Conservation (phyloP, 202 grass and related monocot genomes). For the Elaeis oleifera region DNA sequence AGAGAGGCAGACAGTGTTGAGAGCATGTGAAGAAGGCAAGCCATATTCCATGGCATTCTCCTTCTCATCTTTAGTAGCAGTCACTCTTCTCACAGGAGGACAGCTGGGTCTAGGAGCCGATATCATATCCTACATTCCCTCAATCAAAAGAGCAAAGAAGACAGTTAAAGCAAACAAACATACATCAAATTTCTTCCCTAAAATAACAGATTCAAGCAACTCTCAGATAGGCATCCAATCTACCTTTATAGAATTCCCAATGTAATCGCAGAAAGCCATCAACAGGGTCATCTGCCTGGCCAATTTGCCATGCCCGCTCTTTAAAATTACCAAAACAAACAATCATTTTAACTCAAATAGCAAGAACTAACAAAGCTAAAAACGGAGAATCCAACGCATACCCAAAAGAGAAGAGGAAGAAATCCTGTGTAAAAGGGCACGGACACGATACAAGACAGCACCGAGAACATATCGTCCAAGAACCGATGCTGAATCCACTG, state of each 20-base stretch:
- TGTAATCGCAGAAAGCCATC: conserved; percentile 88
- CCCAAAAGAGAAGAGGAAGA: conserved; percentile 92
- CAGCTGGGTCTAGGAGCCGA: conserved; percentile 84
- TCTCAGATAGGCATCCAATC: neutral
- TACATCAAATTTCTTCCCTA: too few species aligned
- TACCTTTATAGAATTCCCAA: conserved; percentile 84
- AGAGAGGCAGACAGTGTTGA: conserved; percentile 82
- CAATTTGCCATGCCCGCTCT: conserved; percentile 83
- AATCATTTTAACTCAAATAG: neutral
- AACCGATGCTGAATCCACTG: conserved; percentile 61
- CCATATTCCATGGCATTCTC: conserved; percentile 98
- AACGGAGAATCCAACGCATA: conserved; percentile 23
- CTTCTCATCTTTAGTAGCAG: conserved; percentile 79
- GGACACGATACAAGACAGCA: conserved; percentile 76
- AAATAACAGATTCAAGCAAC: too few species aligned
- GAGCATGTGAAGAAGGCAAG: conserved; percentile 82
- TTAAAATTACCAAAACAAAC: conserved; percentile 9
- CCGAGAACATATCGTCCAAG: conserved; percentile 75
- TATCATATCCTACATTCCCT: conserved; percentile 50
- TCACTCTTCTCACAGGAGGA: conserved; percentile 84
- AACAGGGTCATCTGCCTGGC: conserved; percentile 95
- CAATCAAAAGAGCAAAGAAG: conserved; percentile 2
- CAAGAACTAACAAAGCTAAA: conserved; percentile 4
- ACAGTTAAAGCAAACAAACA: neutral
- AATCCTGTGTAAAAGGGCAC: conserved; percentile 98